Percentiles rank a stretch among this genome's conserved stretches.
Conservation (phyloP, 2,329 filamentous ascomycete species). For the Fusarium secorum region DNA sequence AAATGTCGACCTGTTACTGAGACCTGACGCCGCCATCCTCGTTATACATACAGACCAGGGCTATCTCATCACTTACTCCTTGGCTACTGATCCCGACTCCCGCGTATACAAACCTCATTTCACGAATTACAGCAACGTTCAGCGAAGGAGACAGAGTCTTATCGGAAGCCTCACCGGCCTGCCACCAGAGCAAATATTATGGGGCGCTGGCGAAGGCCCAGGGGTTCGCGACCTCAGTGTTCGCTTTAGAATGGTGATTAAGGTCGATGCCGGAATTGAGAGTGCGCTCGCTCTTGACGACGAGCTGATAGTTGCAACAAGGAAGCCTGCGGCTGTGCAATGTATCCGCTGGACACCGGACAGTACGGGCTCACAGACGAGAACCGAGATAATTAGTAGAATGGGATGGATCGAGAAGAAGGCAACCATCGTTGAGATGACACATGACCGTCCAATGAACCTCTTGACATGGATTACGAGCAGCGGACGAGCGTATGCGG, state of each 20-base stretch:
- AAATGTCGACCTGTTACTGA: conserved; percentile 84
- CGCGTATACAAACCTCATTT: conserved; percentile 88
- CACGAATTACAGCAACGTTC: conserved; percentile 69
- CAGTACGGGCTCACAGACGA: conserved; percentile 81
- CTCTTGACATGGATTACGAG: conserved; percentile 90
- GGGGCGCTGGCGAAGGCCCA: conserved; percentile 81
- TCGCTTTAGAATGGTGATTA: conserved; percentile 96
- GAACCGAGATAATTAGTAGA: conserved; percentile 85
- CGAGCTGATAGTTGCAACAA: conserved; percentile 89
- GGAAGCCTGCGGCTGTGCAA: conserved; percentile 92
- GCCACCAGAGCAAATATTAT: conserved; percentile 68
- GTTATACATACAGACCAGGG: conserved; percentile 87
- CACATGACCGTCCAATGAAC: conserved; percentile 96
- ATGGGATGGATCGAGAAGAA: conserved; percentile 88
- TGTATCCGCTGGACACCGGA: conserved; percentile 96
- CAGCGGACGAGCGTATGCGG: conserved; percentile 88
- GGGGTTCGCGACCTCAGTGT: conserved; percentile 88
- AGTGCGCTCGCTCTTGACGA: conserved; percentile 89
- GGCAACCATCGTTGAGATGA: conserved; percentile 80
- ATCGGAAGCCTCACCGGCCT: conserved; percentile 63
- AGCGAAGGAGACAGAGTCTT: conserved; percentile 68
- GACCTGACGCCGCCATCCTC: conserved; percentile 90
- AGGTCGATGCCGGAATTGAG: conserved; percentile 93
- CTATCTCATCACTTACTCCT: conserved; percentile 92
- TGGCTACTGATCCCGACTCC: conserved; percentile 83